Conservation (phyloP, 2,329 filamentous ascomycete genomes). For the Verticillium zaregamsianum region DNA sequence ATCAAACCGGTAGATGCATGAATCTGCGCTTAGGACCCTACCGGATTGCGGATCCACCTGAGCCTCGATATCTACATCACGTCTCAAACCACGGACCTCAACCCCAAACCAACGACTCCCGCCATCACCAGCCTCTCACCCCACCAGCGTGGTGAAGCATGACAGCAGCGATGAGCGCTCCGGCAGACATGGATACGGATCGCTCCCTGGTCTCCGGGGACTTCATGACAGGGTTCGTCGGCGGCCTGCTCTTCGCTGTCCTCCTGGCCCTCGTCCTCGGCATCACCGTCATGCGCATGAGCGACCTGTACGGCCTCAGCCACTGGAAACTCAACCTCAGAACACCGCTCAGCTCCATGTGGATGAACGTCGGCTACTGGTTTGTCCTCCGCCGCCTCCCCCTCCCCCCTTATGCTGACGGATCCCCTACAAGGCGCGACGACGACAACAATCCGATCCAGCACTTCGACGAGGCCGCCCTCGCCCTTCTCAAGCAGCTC, state of each 20-base stretch:
- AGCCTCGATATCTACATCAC: not conserved
- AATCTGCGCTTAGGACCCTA: not conserved
- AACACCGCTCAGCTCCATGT: conserved; percentile 46
- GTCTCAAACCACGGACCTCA: not conserved
- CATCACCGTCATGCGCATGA: conserved; percentile 17
- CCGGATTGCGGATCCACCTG: not conserved
- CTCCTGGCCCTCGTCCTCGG: conserved; percentile 11
- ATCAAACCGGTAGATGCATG: too few species aligned
- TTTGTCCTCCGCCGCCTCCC: conserved; percentile 25
- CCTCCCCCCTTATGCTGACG: not conserved
- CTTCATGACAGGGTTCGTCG: not conserved
- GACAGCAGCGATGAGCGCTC: not conserved
- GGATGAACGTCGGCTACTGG: conserved; percentile 63
- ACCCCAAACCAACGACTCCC: not conserved
- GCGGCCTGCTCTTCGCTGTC: conserved; percentile 3
- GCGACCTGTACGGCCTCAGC: conserved; percentile 42
- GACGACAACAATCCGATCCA: conserved; percentile 22
- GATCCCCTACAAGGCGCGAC: conserved; percentile 20
- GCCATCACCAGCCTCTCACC: not conserved
- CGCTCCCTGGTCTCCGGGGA: not conserved
- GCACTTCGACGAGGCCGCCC: conserved; percentile 41
- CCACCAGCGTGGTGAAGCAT: not conserved
- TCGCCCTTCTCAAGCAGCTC: conserved; percentile 43
- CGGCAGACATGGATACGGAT: not conserved
- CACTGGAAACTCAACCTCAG: conserved; percentile 52